Base-by-base conservation (phyloP, 768 basidiomycete genomes). In the Suillus clintonianus region DNA sequence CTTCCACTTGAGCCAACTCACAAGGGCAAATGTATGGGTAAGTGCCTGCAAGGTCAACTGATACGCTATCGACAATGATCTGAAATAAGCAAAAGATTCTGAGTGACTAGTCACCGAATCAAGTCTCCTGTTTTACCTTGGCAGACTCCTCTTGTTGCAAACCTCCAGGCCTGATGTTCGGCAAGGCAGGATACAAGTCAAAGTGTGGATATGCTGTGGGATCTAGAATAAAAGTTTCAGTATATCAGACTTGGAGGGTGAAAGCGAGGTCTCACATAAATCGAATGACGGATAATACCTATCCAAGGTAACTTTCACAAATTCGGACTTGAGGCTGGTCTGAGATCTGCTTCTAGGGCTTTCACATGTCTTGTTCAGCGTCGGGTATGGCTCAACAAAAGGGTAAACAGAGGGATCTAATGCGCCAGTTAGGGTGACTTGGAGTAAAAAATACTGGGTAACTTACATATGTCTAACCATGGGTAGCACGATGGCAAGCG, bases 141-240 rank as follows among this genome's bases (percentile, higher is more conserved):
- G 11, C 17, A 30, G 24, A 27, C 9, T 27, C 55, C 39, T 41
- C 17, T 41, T 41, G 24, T n/a, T 39, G 56, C 6, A 24, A 41
- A 41, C 24, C 11, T 39, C 15, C 4, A 17, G 24, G 22, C 34
- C 19, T 34, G 11, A 57, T 30, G 11, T 30, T 7, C 61, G 69
- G 66, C 39, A 63, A 51, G 43, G 60, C 32, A 27, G 60, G 65
- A 55, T 68, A 63, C 61, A 69, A 42, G 22, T 77, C 65, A 57
- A 79, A 74, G 65, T 75, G 59, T 41, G 78, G 82, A 71, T 83
- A 84, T 2, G 74, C 66, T 1, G 70, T 68, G 5, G 76, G 72
- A 69, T 79, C 64, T 68, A 55, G 24, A 19, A 34, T 17, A n/a
- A 30, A 36, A 9, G 19, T 14, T 64, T 55, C 30, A 64, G 39